Percentiles rank a stretch among this genome's conserved stretches.
phyloP scores from a whole-genome alignment of 768 basidiomycete genomes.

The Lanmaoa pseudosensibilis region DNA sequence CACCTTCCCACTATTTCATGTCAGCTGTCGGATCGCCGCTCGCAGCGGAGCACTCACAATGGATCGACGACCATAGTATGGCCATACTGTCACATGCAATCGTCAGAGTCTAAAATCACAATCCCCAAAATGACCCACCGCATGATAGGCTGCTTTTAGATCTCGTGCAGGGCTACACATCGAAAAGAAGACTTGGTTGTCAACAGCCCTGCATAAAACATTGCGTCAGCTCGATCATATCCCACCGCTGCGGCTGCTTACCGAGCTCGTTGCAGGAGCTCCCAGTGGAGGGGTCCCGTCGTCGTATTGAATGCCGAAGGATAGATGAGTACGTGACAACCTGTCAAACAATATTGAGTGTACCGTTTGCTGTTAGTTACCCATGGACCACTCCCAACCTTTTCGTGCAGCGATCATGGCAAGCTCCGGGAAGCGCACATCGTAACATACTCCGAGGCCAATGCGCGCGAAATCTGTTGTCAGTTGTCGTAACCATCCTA shows the following conservation, averaged over 20 bases:
- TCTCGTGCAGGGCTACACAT: conserved; percentile 97
- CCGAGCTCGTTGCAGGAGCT: conserved; percentile 84
- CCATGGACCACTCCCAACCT: conserved; percentile 47
- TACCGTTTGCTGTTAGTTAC: neutral
- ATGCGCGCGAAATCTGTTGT: conserved; percentile 89
- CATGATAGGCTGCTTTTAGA: conserved; percentile 79
- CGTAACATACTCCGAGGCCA: conserved; percentile 95
- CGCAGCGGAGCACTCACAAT: conserved; percentile 51
- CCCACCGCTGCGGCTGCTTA: conserved; percentile 24
- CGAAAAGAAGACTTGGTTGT: conserved; percentile 94
- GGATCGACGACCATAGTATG: conserved; percentile 92
- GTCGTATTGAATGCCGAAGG: conserved; percentile 95
- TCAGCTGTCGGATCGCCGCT: conserved; percentile 4
- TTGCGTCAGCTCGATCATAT: conserved; percentile 6
- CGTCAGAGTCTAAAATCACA: neutral
- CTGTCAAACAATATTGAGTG: conserved; percentile 38
- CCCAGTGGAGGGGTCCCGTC: conserved; percentile 96
- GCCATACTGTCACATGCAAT: conserved; percentile 61
- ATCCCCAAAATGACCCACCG: conserved; percentile 48
- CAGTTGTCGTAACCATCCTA: neutral
- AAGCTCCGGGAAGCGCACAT: conserved; percentile 92
- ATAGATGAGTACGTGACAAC: conserved; percentile 86
- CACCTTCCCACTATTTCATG: conserved; percentile 61
- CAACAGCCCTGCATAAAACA: conserved; percentile 68
- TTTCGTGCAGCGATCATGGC: conserved; percentile 86